Evolutionary conservation across 805 yeast genomes (phyloP).

Genomic region (Wickerhamomyces kurtzmanii): DNA sequence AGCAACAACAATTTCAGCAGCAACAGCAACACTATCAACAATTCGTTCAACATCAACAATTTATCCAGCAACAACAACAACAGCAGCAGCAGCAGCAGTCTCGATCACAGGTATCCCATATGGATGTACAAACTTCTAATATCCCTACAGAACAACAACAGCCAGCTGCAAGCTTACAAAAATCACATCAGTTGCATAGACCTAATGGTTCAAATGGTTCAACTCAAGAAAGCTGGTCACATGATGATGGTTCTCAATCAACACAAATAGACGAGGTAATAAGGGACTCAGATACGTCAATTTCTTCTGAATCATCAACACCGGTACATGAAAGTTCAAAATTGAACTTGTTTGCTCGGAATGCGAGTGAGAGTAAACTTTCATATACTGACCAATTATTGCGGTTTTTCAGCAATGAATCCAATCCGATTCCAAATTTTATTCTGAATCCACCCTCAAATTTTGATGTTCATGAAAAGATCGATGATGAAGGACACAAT

Average conservation of each 20-base stretch:
- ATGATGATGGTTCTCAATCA: conserved; percentile 18
- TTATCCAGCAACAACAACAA: conserved; percentile 12
- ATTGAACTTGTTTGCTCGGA: conserved; percentile 3
- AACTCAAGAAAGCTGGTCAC: conserved; percentile 23
- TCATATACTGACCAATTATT: conserved; percentile 31
- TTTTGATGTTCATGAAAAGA: conserved; percentile 54
- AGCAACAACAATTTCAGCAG: conserved; percentile 15
- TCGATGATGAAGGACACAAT: conserved; percentile 76
- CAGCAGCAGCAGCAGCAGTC: conserved; percentile 17
- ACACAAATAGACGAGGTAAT: conserved; percentile 19
- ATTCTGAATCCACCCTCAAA: conserved; percentile 50
- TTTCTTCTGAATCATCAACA: conserved; percentile 27
- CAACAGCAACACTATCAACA: conserved; percentile 7
- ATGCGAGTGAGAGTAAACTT: conserved; percentile 25
- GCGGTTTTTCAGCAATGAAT: conserved; percentile 35
- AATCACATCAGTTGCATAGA: conserved; percentile 15
- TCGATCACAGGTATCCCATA: conserved; percentile 15
- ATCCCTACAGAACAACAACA: conserved; percentile 3
- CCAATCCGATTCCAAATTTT: conserved; percentile 19
- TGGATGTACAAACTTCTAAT: conserved; percentile 9
- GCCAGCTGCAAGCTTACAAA: conserved; percentile 2
- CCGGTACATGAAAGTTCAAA: conserved; percentile 5
- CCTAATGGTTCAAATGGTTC: conserved; percentile 13
- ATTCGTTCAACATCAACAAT: conserved; percentile 7
- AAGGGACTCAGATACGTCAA: conserved; percentile 29